Evolutionary conservation across 208 protist genomes (phyloP).

Genomic region (Crithidia sp.): DNA sequence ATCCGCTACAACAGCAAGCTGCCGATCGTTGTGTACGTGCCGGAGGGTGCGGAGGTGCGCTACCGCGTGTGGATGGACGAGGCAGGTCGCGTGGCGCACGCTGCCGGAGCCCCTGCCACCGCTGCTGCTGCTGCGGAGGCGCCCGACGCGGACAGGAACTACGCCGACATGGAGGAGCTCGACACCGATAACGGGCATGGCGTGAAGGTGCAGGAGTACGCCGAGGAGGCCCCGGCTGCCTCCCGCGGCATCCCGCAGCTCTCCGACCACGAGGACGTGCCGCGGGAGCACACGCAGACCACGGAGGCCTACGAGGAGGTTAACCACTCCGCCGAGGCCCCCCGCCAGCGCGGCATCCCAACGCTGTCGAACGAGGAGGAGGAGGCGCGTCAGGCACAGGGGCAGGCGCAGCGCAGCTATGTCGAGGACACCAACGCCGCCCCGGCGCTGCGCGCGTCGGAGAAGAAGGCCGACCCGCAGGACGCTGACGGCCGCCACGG

Average conservation of each 20-base stretch:
- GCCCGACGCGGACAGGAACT: neutral
- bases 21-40: conserved; percentile 64
- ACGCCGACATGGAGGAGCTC: conserved; percentile 4
- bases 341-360: conserved; percentile 2
- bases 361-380: neutral
- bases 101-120: neutral
- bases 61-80: conserved; percentile 57
- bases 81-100: conserved; percentile 9
- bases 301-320: conserved; percentile 2
- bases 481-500: neutral
- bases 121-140: neutral
- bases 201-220: neutral
- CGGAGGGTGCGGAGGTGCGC: conserved; percentile 48
- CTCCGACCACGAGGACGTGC: neutral
- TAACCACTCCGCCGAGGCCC: neutral
- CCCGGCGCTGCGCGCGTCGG: conserved; percentile 4
- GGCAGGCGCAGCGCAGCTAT: conserved; percentile 4
- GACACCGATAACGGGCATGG: neutral
- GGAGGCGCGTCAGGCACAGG: neutral
- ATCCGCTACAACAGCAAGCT: conserved; percentile 53
- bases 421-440: conserved; percentile 1
- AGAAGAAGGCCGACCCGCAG: conserved; percentile 2
- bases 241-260: neutral
- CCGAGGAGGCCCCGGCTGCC: neutral
- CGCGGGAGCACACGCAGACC: neutral